Evolutionary conservation across 2,329 filamentous ascomycete species (phyloP).

Genomic region (Plenodomus lindquistii): DNA sequence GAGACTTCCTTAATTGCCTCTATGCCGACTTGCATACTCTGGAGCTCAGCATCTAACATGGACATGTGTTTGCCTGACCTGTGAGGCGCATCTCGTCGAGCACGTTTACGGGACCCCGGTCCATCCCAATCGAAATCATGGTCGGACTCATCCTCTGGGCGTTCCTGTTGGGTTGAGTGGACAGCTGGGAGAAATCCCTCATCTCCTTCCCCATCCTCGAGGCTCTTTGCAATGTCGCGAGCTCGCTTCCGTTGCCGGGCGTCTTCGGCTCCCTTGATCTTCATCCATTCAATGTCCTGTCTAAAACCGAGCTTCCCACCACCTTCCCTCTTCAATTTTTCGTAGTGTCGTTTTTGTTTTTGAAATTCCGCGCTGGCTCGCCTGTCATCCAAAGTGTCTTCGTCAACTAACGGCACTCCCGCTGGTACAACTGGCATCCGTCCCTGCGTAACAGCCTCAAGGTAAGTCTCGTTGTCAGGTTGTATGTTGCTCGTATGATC

Average conservation of each 20-base stretch:
- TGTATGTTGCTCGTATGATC: not conserved
- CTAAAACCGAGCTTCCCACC: conserved; percentile 23
- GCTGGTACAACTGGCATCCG: not conserved
- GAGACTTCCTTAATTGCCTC: conserved; percentile 27
- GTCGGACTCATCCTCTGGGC: conserved; percentile 11
- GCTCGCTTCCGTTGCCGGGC: conserved; percentile 19
- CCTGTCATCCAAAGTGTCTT: conserved; percentile 13
- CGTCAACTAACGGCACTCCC: not conserved
- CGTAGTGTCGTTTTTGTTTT: conserved; percentile 23
- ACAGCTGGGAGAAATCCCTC: conserved; percentile 15
- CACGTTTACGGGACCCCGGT: conserved; percentile 16
- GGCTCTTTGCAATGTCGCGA: conserved; percentile 15
- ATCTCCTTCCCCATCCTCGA: conserved; percentile 14
- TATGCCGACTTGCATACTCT: conserved; percentile 35
- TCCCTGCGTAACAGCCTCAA: conserved; percentile 13
- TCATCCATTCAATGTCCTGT: conserved; percentile 37
- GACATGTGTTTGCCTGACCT: conserved; percentile 12
- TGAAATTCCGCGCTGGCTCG: conserved; percentile 19
- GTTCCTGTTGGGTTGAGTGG: not conserved
- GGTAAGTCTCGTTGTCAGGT: conserved; percentile 14
- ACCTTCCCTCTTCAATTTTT: conserved; percentile 19
- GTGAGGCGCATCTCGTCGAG: conserved; percentile 13
- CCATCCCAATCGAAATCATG: conserved; percentile 4
- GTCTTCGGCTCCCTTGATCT: conserved; percentile 22
- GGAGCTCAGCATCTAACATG: conserved; percentile 32